Conservation (phyloP, 208 protist genomes). For the Crithidia acanthocephali region DNA sequence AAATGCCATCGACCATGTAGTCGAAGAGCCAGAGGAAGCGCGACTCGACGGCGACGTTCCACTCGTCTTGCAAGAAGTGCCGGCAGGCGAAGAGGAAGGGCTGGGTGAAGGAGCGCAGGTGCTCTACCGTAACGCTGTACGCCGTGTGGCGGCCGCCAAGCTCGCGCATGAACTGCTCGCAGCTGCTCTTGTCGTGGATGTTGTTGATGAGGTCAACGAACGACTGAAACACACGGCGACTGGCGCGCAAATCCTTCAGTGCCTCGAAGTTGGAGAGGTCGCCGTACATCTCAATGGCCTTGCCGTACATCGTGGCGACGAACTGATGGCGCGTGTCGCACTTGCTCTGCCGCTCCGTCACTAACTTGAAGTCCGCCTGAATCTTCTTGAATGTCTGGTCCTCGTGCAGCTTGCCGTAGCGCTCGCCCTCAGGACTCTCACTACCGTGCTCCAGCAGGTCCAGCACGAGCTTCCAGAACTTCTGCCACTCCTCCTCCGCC, state of each 20-base stretch:
- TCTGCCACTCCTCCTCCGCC: slow-evolving; percentile 63
- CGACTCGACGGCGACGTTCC: slow-evolving; percentile 70
- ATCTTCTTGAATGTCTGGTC: slow-evolving; percentile 50
- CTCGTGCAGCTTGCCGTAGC: slow-evolving; percentile 51
- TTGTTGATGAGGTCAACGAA: slow-evolving; percentile 51
- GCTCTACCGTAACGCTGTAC: slow-evolving; percentile 58
- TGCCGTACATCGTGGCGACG: slow-evolving; percentile 66
- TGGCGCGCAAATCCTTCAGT: slow-evolving; percentile 57
- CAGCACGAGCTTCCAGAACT: slow-evolving; percentile 63
- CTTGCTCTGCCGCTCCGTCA: slow-evolving; percentile 53
- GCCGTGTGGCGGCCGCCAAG: slow-evolving; percentile 56
- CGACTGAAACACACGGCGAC: slow-evolving; percentile 55
- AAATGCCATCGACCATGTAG: slow-evolving; percentile 54
- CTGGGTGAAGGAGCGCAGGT: slow-evolving; percentile 55
- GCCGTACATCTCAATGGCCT: slow-evolving; percentile 71
- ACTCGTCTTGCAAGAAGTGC: slow-evolving; percentile 73
- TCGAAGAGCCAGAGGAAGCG: slow-evolving; percentile 61
- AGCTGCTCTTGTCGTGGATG: slow-evolving; percentile 43
- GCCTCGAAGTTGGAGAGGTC: slow-evolving; percentile 63
- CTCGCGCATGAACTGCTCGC: slow-evolving; percentile 61
- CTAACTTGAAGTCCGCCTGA: slow-evolving; percentile 61
- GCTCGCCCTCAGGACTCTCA: slow-evolving; percentile 54
- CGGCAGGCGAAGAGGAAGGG: slow-evolving; percentile 76
- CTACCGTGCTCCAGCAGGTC: slow-evolving; percentile 62
- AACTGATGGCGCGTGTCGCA: slow-evolving; percentile 59